Percentiles rank a stretch among this genome's conserved stretches.
These are phyloP conservation scores for Aureobasidium melanogenum DNA, from an alignment of 2,329 filamentous ascomycete genomes.

Conservation along the genomic window DNA sequence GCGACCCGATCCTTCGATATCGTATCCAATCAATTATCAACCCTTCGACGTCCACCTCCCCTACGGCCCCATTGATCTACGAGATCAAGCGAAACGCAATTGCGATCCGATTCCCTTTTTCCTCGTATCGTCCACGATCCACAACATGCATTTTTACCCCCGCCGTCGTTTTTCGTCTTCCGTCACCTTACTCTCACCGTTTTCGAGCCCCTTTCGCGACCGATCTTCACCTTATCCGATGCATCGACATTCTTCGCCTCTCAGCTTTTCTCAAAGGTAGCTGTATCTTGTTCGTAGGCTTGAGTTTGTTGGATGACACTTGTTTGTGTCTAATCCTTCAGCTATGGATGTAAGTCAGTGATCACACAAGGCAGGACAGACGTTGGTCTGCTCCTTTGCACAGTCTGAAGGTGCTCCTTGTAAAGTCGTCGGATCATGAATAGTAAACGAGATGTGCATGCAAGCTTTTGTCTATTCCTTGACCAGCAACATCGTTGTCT, in stretches of 20 bases:
- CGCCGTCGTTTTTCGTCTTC: conserved; percentile 2
- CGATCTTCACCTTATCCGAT: not conserved
- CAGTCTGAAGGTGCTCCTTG: not conserved
- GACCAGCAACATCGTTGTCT: not conserved
- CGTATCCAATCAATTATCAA: conserved; percentile 10
- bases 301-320: not conserved
- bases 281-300: not conserved
- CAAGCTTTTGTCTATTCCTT: not conserved
- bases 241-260: not conserved
- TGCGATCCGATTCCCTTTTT: not conserved
- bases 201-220: not conserved
- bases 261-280: not conserved
- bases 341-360: not conserved
- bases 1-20: conserved; percentile 10
- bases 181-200: conserved; percentile 1
- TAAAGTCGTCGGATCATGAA: not conserved
- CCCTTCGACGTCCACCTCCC: conserved; percentile 1
- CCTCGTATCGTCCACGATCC: conserved; percentile 1
- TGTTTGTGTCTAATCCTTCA: not conserved
- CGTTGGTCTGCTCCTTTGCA: not conserved
- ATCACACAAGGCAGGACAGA: not conserved
- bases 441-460: too few relatives aligned
- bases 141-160: conserved; percentile 1
- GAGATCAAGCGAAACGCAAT: not conserved
- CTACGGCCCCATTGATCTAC: not conserved